A percentile compares a stretch with the other conserved stretches of the same genome.
phyloP scores from a whole-genome alignment of 2,329 filamentous ascomycete genomes.

The Neofusicoccum laricinum region DNA sequence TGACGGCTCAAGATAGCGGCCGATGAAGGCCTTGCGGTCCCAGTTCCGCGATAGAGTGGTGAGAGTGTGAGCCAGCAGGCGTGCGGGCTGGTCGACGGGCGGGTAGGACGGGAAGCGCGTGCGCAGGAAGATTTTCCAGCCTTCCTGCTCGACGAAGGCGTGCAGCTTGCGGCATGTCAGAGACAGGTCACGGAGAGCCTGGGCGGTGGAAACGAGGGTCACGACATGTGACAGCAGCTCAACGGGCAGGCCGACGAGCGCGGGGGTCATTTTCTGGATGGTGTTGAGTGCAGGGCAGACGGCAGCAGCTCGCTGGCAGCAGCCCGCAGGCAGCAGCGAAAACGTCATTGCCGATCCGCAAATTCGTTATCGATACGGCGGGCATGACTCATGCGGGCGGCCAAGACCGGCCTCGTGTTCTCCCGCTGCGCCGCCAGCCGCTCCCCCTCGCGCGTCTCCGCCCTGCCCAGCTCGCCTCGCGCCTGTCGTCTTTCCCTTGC shows the following conservation, averaged over 20 bases:
- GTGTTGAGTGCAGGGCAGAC: neutral
- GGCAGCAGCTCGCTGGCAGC: neutral
- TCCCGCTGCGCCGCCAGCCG: neutral
- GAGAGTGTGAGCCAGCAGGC: slow-evolving; percentile 44
- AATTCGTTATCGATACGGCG: neutral
- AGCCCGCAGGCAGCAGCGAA: neutral
- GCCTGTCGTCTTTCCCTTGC: neutral
- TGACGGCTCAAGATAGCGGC: slow-evolving; percentile 49
- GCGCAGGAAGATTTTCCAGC: slow-evolving; percentile 49
- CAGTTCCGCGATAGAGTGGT: slow-evolving; percentile 57
- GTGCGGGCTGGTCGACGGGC: neutral
- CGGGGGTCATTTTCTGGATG: neutral
- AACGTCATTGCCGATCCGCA: neutral
- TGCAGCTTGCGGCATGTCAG: slow-evolving; percentile 47
- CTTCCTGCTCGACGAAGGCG: slow-evolving; percentile 44
- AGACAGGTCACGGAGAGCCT: slow-evolving; percentile 43
- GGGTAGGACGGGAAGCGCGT: slow-evolving; percentile 47
- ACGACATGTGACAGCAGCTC: slow-evolving; percentile 38
- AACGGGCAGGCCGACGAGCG: slow-evolving; percentile 27
- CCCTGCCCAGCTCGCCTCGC: neutral
- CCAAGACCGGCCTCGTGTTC: neutral
- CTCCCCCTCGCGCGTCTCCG: neutral
- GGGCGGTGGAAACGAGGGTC: slow-evolving; percentile 44
- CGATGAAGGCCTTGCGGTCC: slow-evolving; percentile 55
- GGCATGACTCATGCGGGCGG: neutral